Percentiles rank a stretch among this genome's conserved stretches.
Conservation (phyloP, 768 basidiomycete species). For the Trametes coccinea region DNA sequence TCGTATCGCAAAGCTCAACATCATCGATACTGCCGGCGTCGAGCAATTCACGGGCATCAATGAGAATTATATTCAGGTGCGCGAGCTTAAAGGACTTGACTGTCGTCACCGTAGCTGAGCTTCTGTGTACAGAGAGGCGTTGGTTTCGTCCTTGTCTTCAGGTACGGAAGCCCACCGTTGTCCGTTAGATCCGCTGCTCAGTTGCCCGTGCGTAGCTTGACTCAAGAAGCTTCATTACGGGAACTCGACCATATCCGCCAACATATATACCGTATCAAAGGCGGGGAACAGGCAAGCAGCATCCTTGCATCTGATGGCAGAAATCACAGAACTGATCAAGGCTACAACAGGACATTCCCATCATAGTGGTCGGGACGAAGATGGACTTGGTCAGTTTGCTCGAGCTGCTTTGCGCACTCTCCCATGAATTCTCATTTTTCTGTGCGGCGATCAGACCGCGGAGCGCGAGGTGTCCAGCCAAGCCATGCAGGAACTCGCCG, state of each 20-base stretch:
- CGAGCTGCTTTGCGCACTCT: not conserved
- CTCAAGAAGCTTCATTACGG: slow-evolving; percentile 76
- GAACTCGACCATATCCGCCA: slow-evolving; percentile 81
- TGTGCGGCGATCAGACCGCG: slow-evolving; percentile 35
- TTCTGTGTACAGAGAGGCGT: slow-evolving; percentile 51
- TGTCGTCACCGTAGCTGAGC: not conserved
- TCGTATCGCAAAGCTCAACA: slow-evolving; percentile 56
- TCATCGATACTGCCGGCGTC: slow-evolving; percentile 83
- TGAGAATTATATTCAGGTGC: slow-evolving; percentile 79
- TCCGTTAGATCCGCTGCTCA: no score
- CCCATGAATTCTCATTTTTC: not conserved
- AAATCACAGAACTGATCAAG: not conserved
- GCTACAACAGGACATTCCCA: slow-evolving; percentile 57
- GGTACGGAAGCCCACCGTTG: slow-evolving; percentile 39
- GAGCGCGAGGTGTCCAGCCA: slow-evolving; percentile 75
- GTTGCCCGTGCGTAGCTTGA: slow-evolving; percentile 50
- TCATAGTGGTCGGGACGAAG: slow-evolving; percentile 87
- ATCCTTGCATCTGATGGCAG: not conserved
- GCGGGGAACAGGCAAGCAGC: slow-evolving; percentile 55
- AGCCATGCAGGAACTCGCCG: slow-evolving; percentile 64
- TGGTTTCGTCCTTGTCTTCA: slow-evolving; percentile 86
- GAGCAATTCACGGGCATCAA: slow-evolving; percentile 83
- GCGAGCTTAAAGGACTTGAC: slow-evolving; percentile 11
- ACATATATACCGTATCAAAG: slow-evolving; percentile 80
- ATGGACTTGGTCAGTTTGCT: slow-evolving; percentile 58